Evolutionary conservation across 164 flowering plant genomes (phyloP), one percentile per base, ranked within the genome.

Genomic region (Sextonia rubra): DNA sequence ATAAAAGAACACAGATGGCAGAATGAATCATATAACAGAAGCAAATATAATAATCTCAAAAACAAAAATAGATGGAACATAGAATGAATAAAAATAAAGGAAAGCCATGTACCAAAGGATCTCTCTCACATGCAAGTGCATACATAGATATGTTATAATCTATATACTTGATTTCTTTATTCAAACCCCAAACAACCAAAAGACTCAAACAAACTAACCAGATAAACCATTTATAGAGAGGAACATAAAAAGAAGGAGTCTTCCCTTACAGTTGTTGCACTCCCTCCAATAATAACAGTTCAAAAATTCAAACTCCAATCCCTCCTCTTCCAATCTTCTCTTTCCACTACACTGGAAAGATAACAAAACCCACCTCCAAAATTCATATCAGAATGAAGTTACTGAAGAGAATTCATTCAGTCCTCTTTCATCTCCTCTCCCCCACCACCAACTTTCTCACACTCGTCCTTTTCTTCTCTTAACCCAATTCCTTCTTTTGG

Each of bases 401-500:
- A n/a, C n/a, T n/a, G 11, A 47, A 47, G 12, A 47, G 17, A 52
- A 20, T 52, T 1, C 7, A 20, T 15, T 52, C 58, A 52, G 4
- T 52, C 20, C n/a, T 52, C 58, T 12, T 5, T 64, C 18, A 25
- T 64, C 12, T 64, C 67, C n/a, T 64, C 67, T 8, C 67, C 67
- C 26, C 18, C 47, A 24, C 3, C 44, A 18, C 60, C 73, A 3
- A 1, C 74, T 47, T 63, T 56, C 60, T 71, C 37, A 22, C 60
- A 47, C 2, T 63, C 25, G 24, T 32, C 74, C 18, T 11, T 12
- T 24, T 7, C n/a, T 4, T 15, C 63, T n/a, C n/a, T n/a, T 32
- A 32, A 60, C 68, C 32, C 80, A 73, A 44, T 70, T 15, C 69
- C 80, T 12, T 77, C 83, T 47, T 74, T 68, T 2, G 86, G 86